These are phyloP conservation scores for Pharus latifolius DNA, from an alignment of 176 grass and related monocot genomes.

Conservation along the genomic window DNA sequence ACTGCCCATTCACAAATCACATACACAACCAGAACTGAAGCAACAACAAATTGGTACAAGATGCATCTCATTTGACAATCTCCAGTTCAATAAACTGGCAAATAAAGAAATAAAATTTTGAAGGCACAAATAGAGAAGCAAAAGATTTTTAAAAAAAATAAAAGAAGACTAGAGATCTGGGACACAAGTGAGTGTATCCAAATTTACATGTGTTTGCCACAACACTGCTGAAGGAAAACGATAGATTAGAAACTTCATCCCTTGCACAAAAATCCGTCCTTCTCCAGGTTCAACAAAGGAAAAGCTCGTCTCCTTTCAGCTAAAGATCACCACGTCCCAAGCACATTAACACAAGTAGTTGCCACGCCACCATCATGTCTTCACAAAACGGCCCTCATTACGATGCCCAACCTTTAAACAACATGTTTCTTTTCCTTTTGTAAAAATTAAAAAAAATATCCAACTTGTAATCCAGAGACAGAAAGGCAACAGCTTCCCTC, in stretches of 20 bases:
- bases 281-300: not conserved
- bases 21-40: not conserved
- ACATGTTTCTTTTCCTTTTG: conserved; percentile 3
- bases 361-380: conserved; percentile 17
- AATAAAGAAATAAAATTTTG: not conserved
- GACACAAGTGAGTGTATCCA: not conserved
- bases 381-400: too few relatives aligned
- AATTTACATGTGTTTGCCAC: not conserved
- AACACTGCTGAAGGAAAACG: not conserved
- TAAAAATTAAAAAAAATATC: too few relatives aligned
- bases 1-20: not conserved
- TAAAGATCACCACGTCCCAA: not conserved
- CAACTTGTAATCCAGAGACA: not conserved
- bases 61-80: not conserved
- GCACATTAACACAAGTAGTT: not conserved
- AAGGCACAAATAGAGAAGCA: not conserved
- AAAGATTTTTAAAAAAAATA: not conserved
- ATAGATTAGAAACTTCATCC: not conserved
- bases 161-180: not conserved
- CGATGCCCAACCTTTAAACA: too few relatives aligned
- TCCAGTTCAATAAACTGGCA: not conserved
- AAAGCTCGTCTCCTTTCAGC: not conserved
- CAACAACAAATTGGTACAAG: not conserved
- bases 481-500: not conserved
- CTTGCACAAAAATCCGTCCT: not conserved